Percentiles rank a stretch among this genome's conserved stretches.
phyloP scores from a whole-genome alignment of 2,329 filamentous ascomycete genomes.

The Plenodomus biglobosus region DNA sequence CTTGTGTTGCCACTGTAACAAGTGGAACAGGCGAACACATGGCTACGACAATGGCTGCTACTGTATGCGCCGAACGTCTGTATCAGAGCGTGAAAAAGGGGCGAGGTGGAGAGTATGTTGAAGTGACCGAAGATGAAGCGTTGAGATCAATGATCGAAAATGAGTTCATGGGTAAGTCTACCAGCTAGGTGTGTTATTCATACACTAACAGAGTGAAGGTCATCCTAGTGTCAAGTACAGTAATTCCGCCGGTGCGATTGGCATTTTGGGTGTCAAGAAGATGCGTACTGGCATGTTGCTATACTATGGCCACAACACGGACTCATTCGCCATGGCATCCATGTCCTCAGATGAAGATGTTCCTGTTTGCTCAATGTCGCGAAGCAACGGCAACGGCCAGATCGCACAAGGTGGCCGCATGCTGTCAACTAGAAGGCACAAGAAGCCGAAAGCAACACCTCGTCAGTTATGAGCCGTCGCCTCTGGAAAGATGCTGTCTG shows the following conservation, averaged over 20 bases:
- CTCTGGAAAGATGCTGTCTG: background rate
- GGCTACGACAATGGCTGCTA: conserved; percentile 90
- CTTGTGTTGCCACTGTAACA: conserved; percentile 79
- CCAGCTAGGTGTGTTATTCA: background rate
- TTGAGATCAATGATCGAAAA: conserved; percentile 75
- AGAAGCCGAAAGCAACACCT: conserved; percentile 25
- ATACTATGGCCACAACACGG: conserved; percentile 96
- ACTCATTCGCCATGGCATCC: conserved; percentile 81
- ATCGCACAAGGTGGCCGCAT: conserved; percentile 60
- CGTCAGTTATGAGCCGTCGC: background rate
- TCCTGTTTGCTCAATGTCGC: conserved; percentile 86
- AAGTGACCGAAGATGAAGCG: conserved; percentile 74
- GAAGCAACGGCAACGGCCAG: conserved; percentile 58
- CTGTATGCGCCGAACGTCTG: conserved; percentile 80
- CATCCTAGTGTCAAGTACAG: conserved; percentile 83
- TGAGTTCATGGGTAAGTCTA: conserved; percentile 77
- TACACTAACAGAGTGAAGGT: conserved; percentile 39
- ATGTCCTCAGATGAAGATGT: conserved; percentile 78
- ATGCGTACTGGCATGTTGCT: conserved; percentile 73
- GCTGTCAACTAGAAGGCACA: conserved; percentile 41
- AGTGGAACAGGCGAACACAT: conserved; percentile 98
- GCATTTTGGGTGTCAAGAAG: conserved; percentile 88
- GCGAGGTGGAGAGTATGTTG: conserved; percentile 62
- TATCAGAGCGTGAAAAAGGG: conserved; percentile 68
- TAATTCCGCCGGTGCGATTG: conserved; percentile 82